These are phyloP conservation scores for Leptographium procerum DNA, from an alignment of 2,329 filamentous ascomycete species.

Conservation along the genomic window DNA sequence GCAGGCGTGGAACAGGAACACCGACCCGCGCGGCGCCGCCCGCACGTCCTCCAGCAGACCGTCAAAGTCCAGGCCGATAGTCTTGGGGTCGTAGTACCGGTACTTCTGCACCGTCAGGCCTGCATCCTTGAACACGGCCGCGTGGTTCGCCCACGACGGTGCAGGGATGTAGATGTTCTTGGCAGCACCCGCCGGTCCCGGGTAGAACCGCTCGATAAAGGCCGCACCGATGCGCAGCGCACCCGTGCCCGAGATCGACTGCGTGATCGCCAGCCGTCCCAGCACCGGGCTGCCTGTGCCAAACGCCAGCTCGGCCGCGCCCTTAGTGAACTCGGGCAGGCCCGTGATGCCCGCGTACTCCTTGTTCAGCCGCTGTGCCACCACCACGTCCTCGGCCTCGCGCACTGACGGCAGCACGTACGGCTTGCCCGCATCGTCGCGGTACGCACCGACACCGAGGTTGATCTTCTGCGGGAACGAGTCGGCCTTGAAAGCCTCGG, in stretches of 20 bases:
- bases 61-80: slow-evolving; percentile 94
- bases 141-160: slow-evolving; percentile 97
- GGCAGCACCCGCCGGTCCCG: slow-evolving; percentile 40
- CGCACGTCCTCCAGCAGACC: slow-evolving; percentile 87
- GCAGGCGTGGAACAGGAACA: slow-evolving; percentile 91
- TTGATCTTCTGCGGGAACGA: slow-evolving; percentile 94
- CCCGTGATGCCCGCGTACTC: slow-evolving; percentile 98
- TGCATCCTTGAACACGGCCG: slow-evolving; percentile 87
- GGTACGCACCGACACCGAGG: slow-evolving; percentile 94
- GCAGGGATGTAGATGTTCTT: slow-evolving; percentile 97
- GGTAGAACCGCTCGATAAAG: slow-evolving; percentile 87
- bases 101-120: slow-evolving; percentile 89
- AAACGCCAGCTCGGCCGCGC: slow-evolving; percentile 84
- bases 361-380: slow-evolving; percentile 74
- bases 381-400: slow-evolving; percentile 76
- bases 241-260: slow-evolving; percentile 96
- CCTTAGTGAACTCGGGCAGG: slow-evolving; percentile 85
- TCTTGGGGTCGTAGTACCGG: slow-evolving; percentile 98
- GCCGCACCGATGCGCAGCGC: slow-evolving; percentile 89
- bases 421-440: slow-evolving; percentile 94
- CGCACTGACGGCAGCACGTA: slow-evolving; percentile 93
- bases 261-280: slow-evolving; percentile 76
- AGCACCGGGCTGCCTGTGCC: slow-evolving; percentile 65
- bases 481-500: slow-evolving; percentile 98
- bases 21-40: slow-evolving; percentile 71